phyloP scores from a whole-genome alignment of 2,329 filamentous ascomycete species.

The Thielaviopsis musarum region DNA sequence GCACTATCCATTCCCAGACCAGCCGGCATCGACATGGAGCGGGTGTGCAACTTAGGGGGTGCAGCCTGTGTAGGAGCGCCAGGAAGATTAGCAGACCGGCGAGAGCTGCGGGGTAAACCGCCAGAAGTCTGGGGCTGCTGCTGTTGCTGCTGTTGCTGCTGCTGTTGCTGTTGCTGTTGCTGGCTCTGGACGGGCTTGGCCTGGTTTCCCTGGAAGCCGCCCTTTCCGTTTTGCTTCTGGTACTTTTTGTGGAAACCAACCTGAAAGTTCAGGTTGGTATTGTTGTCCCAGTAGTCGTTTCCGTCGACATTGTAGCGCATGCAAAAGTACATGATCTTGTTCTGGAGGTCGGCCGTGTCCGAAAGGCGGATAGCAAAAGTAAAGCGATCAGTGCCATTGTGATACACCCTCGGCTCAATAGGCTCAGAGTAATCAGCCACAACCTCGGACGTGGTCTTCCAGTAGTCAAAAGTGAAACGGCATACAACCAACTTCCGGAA shows the following conservation, averaged over 20 bases:
- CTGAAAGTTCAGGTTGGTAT: constrained; percentile 72
- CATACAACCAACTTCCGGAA: constrained; percentile 84
- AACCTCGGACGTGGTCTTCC: constrained; percentile 96
- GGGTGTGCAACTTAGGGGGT: constrained; percentile 17
- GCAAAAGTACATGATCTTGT: constrained; percentile 85
- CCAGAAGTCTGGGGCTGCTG: constrained; percentile 17
- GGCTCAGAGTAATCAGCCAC: constrained; percentile 74
- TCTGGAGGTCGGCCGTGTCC: constrained; percentile 78
- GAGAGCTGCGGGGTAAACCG: constrained; percentile 51
- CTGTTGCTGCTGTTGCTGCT: background rate
- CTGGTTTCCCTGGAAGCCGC: constrained; percentile 26
- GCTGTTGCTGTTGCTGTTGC: background rate
- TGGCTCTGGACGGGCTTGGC: constrained; percentile 9
- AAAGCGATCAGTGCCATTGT: constrained; percentile 59
- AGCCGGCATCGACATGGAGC: constrained; percentile 37
- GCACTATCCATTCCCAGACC: constrained; percentile 52
- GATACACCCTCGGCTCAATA: constrained; percentile 36
- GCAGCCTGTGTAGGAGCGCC: background rate
- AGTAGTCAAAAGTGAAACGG: constrained; percentile 91
- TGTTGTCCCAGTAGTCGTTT: constrained; percentile 92
- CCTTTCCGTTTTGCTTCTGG: constrained; percentile 43
- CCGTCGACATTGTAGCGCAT: constrained; percentile 74
- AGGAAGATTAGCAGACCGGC: constrained; percentile 22
- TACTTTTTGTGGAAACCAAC: constrained; percentile 78
- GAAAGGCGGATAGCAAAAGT: constrained; percentile 86